These are phyloP conservation scores for Andrographis paniculata DNA, from an alignment of 305 asterid genomes.

Conservation along the genomic window DNA sequence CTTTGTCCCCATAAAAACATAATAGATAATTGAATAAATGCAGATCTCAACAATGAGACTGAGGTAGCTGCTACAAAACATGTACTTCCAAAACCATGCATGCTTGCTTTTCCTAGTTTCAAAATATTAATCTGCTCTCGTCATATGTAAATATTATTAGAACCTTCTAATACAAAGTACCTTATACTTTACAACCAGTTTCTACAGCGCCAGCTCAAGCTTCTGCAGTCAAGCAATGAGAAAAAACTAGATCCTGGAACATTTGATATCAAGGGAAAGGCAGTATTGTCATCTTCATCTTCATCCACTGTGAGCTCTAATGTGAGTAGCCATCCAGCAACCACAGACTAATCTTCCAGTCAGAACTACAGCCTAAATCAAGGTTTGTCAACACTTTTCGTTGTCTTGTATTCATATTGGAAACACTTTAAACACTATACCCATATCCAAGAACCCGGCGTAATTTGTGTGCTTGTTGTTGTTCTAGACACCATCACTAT, in stretches of 20 bases:
- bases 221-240: slow-evolving; percentile 31
- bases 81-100: too few relatives aligned
- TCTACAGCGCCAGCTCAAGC: slow-evolving; percentile 58
- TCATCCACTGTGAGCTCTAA: slow-evolving; percentile 27
- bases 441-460: background rate
- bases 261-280: slow-evolving; percentile 50
- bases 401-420: background rate
- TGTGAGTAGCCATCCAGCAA: slow-evolving; percentile 16
- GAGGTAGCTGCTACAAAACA: too few relatives aligned
- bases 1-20: too few relatives aligned
- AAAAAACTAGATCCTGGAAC: slow-evolving; percentile 23
- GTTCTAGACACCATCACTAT: background rate
- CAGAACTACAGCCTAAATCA: slow-evolving; percentile 4
- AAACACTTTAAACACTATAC: background rate
- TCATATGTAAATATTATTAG: background rate
- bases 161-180: background rate
- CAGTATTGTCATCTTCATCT: slow-evolving; percentile 27
- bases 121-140: too few relatives aligned
- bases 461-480: background rate
- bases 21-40: too few relatives aligned
- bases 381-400: background rate
- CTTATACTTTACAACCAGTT: slow-evolving; percentile 25
- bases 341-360: slow-evolving; percentile 12
- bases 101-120: too few relatives aligned
- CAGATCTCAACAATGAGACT: too few relatives aligned